A percentile compares a stretch with the other conserved stretches of the same genome.
Evolutionary conservation across 208 protist genomes (phyloP).

Genomic region (Trypanosoma cruzi): DNA sequence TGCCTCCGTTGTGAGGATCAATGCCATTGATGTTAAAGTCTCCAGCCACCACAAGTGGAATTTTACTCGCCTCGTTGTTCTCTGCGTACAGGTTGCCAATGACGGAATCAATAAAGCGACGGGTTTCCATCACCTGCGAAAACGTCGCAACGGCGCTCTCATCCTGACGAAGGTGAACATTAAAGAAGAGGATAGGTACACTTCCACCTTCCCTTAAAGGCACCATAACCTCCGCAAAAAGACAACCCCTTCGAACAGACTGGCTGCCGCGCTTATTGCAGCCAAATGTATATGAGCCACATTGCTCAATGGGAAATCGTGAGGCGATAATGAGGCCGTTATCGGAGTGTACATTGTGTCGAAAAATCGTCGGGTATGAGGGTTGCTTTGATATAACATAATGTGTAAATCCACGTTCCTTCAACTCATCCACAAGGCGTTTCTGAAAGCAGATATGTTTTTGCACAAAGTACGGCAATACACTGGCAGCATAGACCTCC

Average conservation of each 20-base stretch:
- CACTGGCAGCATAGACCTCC: constrained; percentile 83
- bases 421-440: constrained; percentile 69
- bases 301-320: constrained; percentile 75
- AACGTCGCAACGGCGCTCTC: constrained; percentile 52
- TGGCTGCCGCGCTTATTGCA: constrained; percentile 40
- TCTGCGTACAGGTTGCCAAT: constrained; percentile 54
- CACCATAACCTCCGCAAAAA: constrained; percentile 85
- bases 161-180: constrained; percentile 82
- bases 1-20: constrained; percentile 36
- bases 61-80: constrained; percentile 21
- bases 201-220: constrained; percentile 35
- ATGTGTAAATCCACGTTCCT: constrained; percentile 74
- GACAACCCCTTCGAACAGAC: constrained; percentile 64
- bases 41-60: constrained; percentile 73
- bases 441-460: constrained; percentile 77
- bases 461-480: constrained; percentile 81
- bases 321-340: constrained; percentile 90
- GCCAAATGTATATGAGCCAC: constrained; percentile 87
- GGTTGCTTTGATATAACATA: constrained; percentile 87
- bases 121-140: constrained; percentile 76
- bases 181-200: constrained; percentile 74
- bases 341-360: constrained; percentile 73
- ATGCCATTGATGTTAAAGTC: constrained; percentile 89
- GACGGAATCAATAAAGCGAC: constrained; percentile 64
- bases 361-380: constrained; percentile 83